These are phyloP conservation scores for Sclerotinia glacialis DNA, from an alignment of 2,329 filamentous ascomycete species.

Conservation along the genomic window DNA sequence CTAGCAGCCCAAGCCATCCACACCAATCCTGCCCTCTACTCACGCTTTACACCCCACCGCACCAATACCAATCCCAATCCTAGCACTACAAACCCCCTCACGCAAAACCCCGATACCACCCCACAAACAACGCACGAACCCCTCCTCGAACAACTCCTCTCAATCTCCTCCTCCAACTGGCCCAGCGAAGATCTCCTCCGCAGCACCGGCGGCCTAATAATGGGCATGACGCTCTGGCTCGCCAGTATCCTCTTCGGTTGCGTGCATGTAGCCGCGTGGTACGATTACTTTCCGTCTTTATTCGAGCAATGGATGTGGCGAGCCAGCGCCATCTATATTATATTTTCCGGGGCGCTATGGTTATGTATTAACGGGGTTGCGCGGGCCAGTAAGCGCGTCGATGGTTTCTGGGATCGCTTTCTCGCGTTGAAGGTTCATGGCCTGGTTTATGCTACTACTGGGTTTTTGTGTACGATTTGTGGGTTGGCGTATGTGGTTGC, in stretches of 20 bases:
- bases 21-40: neutral
- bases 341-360: conserved; percentile 19
- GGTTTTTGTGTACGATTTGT: conserved; percentile 14
- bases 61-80: too few species aligned
- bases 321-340: conserved; percentile 21
- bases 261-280: conserved; percentile 25
- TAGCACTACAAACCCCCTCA: neutral
- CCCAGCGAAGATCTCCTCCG: conserved; percentile 22
- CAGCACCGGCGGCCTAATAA: conserved; percentile 22
- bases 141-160: conserved; percentile 11
- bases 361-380: conserved; percentile 19
- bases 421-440: neutral
- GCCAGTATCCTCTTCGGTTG: conserved; percentile 24
- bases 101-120: neutral
- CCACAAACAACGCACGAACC: neutral
- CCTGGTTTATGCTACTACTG: conserved; percentile 15
- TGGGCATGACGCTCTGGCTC: conserved; percentile 23
- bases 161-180: conserved; percentile 20
- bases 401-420: conserved; percentile 19
- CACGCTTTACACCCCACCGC: neutral
- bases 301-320: conserved; percentile 23
- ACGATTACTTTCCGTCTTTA: conserved; percentile 24
- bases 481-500: conserved; percentile 11
- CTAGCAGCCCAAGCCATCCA: conserved; percentile 9
- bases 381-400: neutral